These are phyloP conservation scores for Psilocybe mexicana DNA, from an alignment of 1,284 basidiomycete species.

Conservation along the genomic window DNA sequence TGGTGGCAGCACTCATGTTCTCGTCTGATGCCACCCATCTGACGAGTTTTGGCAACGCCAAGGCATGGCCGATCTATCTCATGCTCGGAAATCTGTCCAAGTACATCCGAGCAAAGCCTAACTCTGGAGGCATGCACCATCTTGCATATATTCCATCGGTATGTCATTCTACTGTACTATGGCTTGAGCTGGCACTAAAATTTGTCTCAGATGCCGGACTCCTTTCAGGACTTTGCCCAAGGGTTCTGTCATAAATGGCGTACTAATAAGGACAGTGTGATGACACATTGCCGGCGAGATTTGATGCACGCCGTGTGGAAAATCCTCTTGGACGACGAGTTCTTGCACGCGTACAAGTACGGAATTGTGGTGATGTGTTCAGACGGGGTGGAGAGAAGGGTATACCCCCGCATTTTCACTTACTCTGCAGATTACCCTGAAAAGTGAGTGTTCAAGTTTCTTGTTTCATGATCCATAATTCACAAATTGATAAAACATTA, in stretches of 20 bases:
- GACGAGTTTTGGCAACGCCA: constrained; percentile 33
- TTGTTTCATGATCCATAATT: neutral
- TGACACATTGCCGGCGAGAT: constrained; percentile 33
- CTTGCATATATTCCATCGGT: constrained; percentile 25
- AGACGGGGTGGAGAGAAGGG: constrained; percentile 30
- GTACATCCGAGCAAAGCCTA: constrained; percentile 26
- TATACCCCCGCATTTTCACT: constrained; percentile 35
- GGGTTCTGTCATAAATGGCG: constrained; percentile 13
- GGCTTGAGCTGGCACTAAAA: neutral
- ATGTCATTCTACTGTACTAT: constrained; percentile 19
- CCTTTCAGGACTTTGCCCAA: constrained; percentile 23
- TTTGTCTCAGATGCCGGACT: constrained; percentile 13
- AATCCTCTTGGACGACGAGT: constrained; percentile 24
- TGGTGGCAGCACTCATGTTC: constrained; percentile 35
- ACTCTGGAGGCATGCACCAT: constrained; percentile 20
- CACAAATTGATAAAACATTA: constrained; percentile 16
- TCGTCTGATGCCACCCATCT: constrained; percentile 39
- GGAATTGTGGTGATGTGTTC: constrained; percentile 33
- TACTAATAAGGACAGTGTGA: constrained; percentile 20
- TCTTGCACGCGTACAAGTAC: constrained; percentile 32
- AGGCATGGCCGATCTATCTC: constrained; percentile 34
- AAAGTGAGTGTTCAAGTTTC: constrained; percentile 28
- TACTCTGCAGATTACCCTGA: constrained; percentile 45
- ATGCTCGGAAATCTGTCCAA: constrained; percentile 34
- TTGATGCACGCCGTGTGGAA: constrained; percentile 35